Evolutionary conservation across 2,329 filamentous ascomycete species (phyloP), one percentile per base, ranked within the genome.

Genomic region (Aspergillus tanneri): DNA sequence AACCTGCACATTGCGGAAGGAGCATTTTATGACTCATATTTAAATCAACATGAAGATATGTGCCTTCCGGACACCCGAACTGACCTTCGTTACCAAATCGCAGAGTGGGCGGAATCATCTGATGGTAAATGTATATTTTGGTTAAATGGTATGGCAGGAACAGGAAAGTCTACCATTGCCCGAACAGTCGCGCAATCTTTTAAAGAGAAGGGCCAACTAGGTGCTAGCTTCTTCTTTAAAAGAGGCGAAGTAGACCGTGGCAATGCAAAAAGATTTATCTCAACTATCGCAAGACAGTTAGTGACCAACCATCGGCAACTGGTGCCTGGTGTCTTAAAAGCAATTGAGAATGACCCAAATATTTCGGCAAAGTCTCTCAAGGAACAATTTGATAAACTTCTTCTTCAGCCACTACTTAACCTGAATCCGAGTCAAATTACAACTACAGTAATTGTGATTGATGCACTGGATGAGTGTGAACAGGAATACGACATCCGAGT

Each of bases 231-330:
- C n/a, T n/a, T n/a, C n/a, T n/a, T n/a, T n/a, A n/a, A n/a, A n/a
- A n/a, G n/a, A n/a, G 70, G 68, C 2, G 70, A 72, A 38, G 56
- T 56, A 3, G 69, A 76, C 50, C 65, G 69, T 16, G 63, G 66
- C 3, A 64, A 62, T 27, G 62, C 66, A 1, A 53, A 57, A n/a
- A 61, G 58, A 35, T 62, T 78, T 27, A 65, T 78, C 18, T 59
- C 70, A 0, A 76, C 72, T 0, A 58, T 65, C 8, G n/a, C 34
- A 8, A 41, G 11, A n/a, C 57, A 63, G 24, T 38, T 79, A 24
- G 65, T 69, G 1, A 27, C 18, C 0, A 56, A 48, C 9, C 47
- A 69, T 10, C 67, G 70, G 12, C 35, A 46, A 3, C 34, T 75
- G 2, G 59, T 21, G 4, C 9, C 49, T 30, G 36, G 19, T 16